Percentiles rank a stretch among this genome's conserved stretches.
Conservation (phyloP, 2,329 filamentous ascomycete species). For the Neonectria neomacrospora region DNA sequence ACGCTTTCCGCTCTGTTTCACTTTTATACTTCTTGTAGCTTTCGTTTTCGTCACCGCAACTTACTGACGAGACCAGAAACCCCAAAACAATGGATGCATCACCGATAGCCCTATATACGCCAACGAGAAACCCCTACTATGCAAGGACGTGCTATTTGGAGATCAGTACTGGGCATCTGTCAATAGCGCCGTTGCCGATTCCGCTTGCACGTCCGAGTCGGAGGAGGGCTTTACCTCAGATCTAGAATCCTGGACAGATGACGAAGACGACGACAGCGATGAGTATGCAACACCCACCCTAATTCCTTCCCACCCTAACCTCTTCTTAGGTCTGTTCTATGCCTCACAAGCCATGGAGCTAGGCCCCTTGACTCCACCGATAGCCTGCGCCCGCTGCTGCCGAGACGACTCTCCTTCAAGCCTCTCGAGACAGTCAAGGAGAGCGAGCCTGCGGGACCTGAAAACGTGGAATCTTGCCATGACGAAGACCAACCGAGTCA, state of each 20-base stretch:
- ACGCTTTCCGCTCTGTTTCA: neutral
- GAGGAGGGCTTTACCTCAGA: constrained; percentile 35
- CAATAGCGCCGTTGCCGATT: constrained; percentile 24
- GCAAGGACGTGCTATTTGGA: constrained; percentile 11
- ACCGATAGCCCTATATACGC: neutral
- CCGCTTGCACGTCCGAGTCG: constrained; percentile 36
- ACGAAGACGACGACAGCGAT: constrained; percentile 39
- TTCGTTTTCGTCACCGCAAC: neutral
- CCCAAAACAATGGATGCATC: constrained; percentile 1
- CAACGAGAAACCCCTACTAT: constrained; percentile 15
- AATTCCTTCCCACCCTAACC: constrained; percentile 1
- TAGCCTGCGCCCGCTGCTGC: constrained; percentile 18
- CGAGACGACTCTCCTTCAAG: constrained; percentile 25
- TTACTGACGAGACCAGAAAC: constrained; percentile 7
- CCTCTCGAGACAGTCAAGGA: constrained; percentile 18
- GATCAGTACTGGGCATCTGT: constrained; percentile 11
- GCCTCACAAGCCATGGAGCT: constrained; percentile 27
- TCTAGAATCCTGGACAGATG: constrained; percentile 34
- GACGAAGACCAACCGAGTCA: neutral
- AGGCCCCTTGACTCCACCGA: constrained; percentile 19
- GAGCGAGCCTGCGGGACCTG: neutral
- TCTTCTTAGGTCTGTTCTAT: constrained; percentile 29
- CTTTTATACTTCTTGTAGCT: neutral
- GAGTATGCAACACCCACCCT: constrained; percentile 28
- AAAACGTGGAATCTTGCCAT: neutral